Conservation (phyloP, 768 basidiomycete species). For the Neoboletus magnificus region DNA sequence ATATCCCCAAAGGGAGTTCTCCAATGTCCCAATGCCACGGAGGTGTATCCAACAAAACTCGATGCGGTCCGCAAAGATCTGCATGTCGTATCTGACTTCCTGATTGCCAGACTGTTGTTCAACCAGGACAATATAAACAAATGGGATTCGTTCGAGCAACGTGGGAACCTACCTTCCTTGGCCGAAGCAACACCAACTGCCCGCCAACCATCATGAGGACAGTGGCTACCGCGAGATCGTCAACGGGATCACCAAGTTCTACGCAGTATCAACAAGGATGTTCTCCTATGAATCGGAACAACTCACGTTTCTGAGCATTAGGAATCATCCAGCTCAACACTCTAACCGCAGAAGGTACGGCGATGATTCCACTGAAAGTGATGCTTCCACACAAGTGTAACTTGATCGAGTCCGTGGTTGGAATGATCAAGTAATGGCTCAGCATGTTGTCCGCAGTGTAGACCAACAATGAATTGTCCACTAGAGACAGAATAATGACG, state of each 20-base stretch:
- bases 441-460: conserved; percentile 95
- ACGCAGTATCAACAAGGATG: conserved; percentile 11
- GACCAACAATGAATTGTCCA: conserved; percentile 92
- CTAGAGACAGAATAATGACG: conserved; percentile 82
- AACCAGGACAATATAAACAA: background rate
- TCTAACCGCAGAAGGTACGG: conserved; percentile 76
- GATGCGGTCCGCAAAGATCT: conserved; percentile 93
- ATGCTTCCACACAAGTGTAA: conserved; percentile 93
- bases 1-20: conserved; percentile 98
- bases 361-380: conserved; percentile 87
- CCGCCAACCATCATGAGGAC: conserved; percentile 95
- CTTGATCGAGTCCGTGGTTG: conserved; percentile 77
- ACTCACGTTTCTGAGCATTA: conserved; percentile 83
- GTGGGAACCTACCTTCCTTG: conserved; percentile 64
- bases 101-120: conserved; percentile 65
- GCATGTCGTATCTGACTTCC: conserved; percentile 96
- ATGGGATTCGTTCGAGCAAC: background rate
- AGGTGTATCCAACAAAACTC: conserved; percentile 99
- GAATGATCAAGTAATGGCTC: conserved; percentile 87
- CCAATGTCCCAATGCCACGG: conserved; percentile 85
- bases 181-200: conserved; percentile 82
- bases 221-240: conserved; percentile 90
- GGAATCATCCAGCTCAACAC: conserved; percentile 98
- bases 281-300: background rate
- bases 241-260: conserved; percentile 93